Evolutionary conservation across 768 basidiomycete species (phyloP).

Genomic region (Tricholoma saponaceum): DNA sequence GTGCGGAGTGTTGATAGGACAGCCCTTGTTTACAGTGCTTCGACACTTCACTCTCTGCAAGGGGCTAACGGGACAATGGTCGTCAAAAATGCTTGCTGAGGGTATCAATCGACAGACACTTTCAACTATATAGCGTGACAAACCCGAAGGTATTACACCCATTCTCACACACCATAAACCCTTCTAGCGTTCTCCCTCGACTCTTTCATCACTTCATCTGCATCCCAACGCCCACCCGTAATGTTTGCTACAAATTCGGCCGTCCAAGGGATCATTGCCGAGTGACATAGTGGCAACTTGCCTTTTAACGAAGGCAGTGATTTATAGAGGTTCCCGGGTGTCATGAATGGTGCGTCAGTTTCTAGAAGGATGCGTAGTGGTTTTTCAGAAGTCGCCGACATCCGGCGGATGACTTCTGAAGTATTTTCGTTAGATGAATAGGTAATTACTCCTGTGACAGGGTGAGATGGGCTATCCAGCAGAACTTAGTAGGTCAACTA

Average conservation of each 20-base stretch:
- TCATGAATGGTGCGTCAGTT: constrained; percentile 88
- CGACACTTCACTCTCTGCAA: too few species aligned
- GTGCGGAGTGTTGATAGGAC: too few species aligned
- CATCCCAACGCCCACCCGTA: constrained; percentile 42
- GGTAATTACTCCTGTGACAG: constrained; percentile 64
- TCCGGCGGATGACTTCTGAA: constrained; percentile 54
- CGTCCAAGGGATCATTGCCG: constrained; percentile 84
- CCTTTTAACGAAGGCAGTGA: constrained; percentile 51
- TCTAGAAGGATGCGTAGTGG: constrained; percentile 61
- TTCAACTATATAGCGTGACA: not conserved
- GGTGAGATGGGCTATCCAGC: not conserved
- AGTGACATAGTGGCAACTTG: constrained; percentile 67
- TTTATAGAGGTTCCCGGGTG: constrained; percentile 68
- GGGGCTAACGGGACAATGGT: too few species aligned
- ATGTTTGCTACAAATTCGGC: constrained; percentile 66
- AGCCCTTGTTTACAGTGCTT: too few species aligned
- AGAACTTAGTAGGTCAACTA: not conserved
- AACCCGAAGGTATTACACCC: not conserved
- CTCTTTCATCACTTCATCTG: constrained; percentile 53
- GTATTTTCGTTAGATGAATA: constrained; percentile 76
- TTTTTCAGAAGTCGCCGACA: constrained; percentile 26
- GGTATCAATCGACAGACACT: too few species aligned
- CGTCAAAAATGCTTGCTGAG: too few species aligned
- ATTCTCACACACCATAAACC: constrained; percentile 51
- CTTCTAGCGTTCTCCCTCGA: constrained; percentile 60